phyloP scores from a whole-genome alignment of 2,329 filamentous ascomycete species.

The Colletotrichum phormii region DNA sequence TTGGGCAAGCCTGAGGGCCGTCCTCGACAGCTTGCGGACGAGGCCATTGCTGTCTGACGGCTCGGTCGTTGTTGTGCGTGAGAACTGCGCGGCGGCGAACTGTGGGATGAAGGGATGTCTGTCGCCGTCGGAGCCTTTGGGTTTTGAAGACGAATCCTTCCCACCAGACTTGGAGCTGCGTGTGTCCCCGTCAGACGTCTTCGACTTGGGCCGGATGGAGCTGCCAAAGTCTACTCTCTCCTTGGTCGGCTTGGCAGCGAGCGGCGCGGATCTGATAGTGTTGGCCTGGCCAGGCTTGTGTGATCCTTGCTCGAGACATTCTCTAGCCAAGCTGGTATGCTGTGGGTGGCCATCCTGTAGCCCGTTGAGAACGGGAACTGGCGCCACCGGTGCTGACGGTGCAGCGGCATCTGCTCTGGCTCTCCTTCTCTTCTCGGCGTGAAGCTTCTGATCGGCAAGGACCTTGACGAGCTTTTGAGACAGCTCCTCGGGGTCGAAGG shows the following conservation, averaged over 20 bases:
- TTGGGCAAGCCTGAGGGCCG: constrained; percentile 55
- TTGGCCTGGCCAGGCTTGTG: constrained; percentile 16
- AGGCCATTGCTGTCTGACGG: constrained; percentile 48
- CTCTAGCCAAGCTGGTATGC: constrained; percentile 18
- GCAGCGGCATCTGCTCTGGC: constrained; percentile 42
- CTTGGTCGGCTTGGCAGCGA: not conserved
- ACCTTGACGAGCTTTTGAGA: constrained; percentile 63
- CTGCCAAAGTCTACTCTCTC: constrained; percentile 5
- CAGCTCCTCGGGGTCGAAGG: constrained; percentile 67
- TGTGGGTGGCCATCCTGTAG: constrained; percentile 3
- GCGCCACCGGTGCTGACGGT: constrained; percentile 15
- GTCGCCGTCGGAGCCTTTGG: constrained; percentile 32
- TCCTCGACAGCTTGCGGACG: constrained; percentile 57
- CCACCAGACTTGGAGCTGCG: constrained; percentile 24
- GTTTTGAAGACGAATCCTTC: constrained; percentile 5
- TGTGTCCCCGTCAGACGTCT: constrained; percentile 33
- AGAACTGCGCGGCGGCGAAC: constrained; percentile 66
- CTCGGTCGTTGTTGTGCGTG: constrained; percentile 62
- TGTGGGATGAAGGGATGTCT: constrained; percentile 64
- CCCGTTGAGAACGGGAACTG: not conserved
- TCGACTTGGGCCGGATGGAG: constrained; percentile 27
- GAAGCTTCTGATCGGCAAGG: constrained; percentile 60
- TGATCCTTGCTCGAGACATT: constrained; percentile 20
- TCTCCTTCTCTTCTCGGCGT: constrained; percentile 49
- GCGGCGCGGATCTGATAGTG: not conserved